Evolutionary conservation across 2,329 filamentous ascomycete genomes (phyloP), one percentile per base, ranked within the genome.

Genomic region (Botrytis paeoniae): DNA sequence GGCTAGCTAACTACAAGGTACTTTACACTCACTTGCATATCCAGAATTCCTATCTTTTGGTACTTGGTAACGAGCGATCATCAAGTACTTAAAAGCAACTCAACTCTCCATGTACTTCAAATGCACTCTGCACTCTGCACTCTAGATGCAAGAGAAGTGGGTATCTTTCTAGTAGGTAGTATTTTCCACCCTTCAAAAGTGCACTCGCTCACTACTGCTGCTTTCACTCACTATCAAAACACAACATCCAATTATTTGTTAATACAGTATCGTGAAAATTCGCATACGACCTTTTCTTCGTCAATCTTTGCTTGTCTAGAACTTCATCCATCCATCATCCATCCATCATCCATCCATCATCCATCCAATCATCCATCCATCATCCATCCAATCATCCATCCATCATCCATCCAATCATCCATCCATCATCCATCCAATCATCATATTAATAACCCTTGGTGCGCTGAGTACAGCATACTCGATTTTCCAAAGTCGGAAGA

Each of bases 401-500:
- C n/a, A 25, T 14, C 41, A 35, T 6, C 29, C 62, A 48, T 29
- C 45, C 20, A 59, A 39, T 35, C 18, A 51, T 45, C 18, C 3
- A 18, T 25, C 43, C 20, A 29, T 18, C 45, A 20, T 9, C 25
- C 35, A 54, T 35, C 51, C 25, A 61, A 57, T 37, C 20, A 57
- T 29, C 69, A 25, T 65, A 37, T 39, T 3, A 29, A 51, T n/a
- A 45, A 37, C 25, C 69, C 59, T 57, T 65, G 32, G 5, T 51
- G 22, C 37, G 8, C 45, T 41, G 59, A 64, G 39, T 65, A 71
- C 69, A 65, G 63, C 69, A 65, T 51, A 20, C 4, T 51, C 66
- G 39, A 41, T 32, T 51, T 71, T 51, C 69, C 60, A 18, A 71
- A 51, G 45, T 64, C 69, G 60, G 69, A 64, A 71, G 57, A 70